These are phyloP conservation scores for Colletotrichum sidae DNA, from an alignment of 2,329 filamentous ascomycete genomes.

Conservation along the genomic window DNA sequence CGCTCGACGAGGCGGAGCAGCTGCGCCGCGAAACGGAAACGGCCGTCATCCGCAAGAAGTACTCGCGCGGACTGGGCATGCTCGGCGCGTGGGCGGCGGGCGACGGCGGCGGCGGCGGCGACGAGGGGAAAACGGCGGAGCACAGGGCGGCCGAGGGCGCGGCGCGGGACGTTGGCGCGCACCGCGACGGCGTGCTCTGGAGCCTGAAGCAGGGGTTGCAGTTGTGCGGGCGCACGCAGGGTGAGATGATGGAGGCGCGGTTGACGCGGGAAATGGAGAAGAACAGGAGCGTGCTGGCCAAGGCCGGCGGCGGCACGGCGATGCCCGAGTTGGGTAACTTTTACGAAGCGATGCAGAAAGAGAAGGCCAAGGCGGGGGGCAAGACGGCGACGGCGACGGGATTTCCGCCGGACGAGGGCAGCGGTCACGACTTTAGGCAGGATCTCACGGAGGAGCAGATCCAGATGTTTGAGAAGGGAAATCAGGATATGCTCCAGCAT, in stretches of 20 bases:
- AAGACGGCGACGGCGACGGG: slow-evolving; percentile 39
- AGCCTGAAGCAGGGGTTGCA: slow-evolving; percentile 82
- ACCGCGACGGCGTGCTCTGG: slow-evolving; percentile 87
- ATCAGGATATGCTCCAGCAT: slow-evolving; percentile 91
- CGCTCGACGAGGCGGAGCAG: slow-evolving; percentile 84
- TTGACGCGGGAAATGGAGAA: slow-evolving; percentile 88
- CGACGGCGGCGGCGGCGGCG: slow-evolving; percentile 57
- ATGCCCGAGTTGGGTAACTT: slow-evolving; percentile 38
- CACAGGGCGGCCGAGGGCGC: slow-evolving; percentile 79
- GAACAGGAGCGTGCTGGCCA: slow-evolving; percentile 86
- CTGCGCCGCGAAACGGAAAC: slow-evolving; percentile 81
- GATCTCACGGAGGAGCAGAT: slow-evolving; percentile 85
- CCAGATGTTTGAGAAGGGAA: slow-evolving; percentile 93
- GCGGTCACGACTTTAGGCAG: slow-evolving; percentile 45
- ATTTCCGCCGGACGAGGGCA: slow-evolving; percentile 41
- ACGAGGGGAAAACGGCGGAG: slow-evolving; percentile 68
- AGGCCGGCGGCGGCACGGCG: slow-evolving; percentile 59
- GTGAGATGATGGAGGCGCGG: slow-evolving; percentile 92
- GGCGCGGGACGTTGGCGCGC: slow-evolving; percentile 73
- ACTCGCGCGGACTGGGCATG: slow-evolving; percentile 72
- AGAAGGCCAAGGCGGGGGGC: slow-evolving; percentile 33
- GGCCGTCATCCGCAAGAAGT: slow-evolving; percentile 78
- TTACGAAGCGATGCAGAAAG: slow-evolving; percentile 41
- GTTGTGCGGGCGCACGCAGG: slow-evolving; percentile 81
- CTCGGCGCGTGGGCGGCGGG: slow-evolving; percentile 77